Percentiles rank a stretch among this genome's conserved stretches.
phyloP scores from a whole-genome alignment of 768 basidiomycete genomes.

The Rossbeevera mucosa region DNA sequence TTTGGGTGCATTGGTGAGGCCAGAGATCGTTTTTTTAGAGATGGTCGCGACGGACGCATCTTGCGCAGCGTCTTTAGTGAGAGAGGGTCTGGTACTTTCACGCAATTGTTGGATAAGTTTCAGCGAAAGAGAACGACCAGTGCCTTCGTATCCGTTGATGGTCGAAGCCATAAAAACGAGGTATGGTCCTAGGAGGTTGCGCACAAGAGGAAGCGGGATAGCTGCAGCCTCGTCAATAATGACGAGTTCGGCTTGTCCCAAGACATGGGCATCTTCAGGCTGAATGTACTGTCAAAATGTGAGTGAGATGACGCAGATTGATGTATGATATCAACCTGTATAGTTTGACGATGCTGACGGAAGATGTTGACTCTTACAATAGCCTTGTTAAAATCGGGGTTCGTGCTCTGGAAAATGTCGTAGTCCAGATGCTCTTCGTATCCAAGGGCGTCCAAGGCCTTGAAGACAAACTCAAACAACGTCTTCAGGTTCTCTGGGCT shows the following conservation, averaged over 20 bases:
- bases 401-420: constrained; percentile 92
- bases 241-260: constrained; percentile 95
- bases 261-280: constrained; percentile 95
- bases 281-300: constrained; percentile 78
- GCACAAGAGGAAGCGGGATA: constrained; percentile 92
- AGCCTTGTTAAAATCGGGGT: constrained; percentile 90
- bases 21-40: constrained; percentile 46
- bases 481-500: constrained; percentile 98
- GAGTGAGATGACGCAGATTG: not conserved
- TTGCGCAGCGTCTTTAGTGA: constrained; percentile 56
- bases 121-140: constrained; percentile 95
- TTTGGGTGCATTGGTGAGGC: constrained; percentile 58
- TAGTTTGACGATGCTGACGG: constrained; percentile 89
- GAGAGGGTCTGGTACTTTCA: constrained; percentile 78
- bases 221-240: constrained; percentile 99
- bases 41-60: constrained; percentile 33
- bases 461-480: constrained; percentile 96
- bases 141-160: constrained; percentile 99
- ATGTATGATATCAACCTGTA: constrained; percentile 61
- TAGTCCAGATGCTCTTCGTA: constrained; percentile 99
- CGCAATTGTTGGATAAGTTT: constrained; percentile 97
- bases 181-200: constrained; percentile 91
- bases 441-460: constrained; percentile 88
- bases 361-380: constrained; percentile 95
- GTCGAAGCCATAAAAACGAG: constrained; percentile 99